Base-by-base conservation (phyloP, 2,329 filamentous ascomycete genomes). In the Cercospora citrullina region DNA sequence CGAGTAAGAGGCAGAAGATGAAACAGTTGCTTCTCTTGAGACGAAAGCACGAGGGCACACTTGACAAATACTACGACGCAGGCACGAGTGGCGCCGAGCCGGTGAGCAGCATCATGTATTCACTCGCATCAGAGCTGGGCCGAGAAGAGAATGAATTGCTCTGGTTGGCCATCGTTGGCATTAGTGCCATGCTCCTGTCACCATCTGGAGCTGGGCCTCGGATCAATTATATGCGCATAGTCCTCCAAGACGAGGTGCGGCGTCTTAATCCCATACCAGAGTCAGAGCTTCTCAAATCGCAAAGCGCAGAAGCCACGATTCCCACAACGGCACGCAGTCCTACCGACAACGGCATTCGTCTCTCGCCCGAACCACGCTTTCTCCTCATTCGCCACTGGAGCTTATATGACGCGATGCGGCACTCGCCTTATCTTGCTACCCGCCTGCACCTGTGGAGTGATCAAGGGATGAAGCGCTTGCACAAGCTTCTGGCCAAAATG, bases 401-500 rank as follows among this genome's bases (percentile, higher is more conserved):
- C 73, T 84, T 99, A 14, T 98, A 98, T 79, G 95, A 99, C 76
- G 97, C 93, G 78, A 98, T 99, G 95, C 86, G 98, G 12, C 95
- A 99, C 79, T 97, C 94, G 0, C 94, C 94, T 0, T 98, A 97
- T 76, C 87, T 99, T 4, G 94, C 96, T 68, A 92, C 94, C 3
- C 88, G 93, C 33, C 85, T 99, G 57, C 94, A 96, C 79, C 93
- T 97, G 58, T 99, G 95, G 94, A 96, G 90, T 68, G 95, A 98
- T 70, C 87, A 87, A 61, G 95, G 95, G 3, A 86, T 92, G 63
- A 96, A 96, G 78, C 88, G 94, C 62, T 84, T 99, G 21, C 92
- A 97, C 79, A 98, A 98, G 77, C 86, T 99, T 0, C 86, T 99
- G 2, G 95, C 95, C 53, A 99, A 98, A 80, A 99, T 99, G 94